Evolutionary conservation across 176 grass and related monocot species (phyloP).

Genomic region (Melocanna baccifera): DNA sequence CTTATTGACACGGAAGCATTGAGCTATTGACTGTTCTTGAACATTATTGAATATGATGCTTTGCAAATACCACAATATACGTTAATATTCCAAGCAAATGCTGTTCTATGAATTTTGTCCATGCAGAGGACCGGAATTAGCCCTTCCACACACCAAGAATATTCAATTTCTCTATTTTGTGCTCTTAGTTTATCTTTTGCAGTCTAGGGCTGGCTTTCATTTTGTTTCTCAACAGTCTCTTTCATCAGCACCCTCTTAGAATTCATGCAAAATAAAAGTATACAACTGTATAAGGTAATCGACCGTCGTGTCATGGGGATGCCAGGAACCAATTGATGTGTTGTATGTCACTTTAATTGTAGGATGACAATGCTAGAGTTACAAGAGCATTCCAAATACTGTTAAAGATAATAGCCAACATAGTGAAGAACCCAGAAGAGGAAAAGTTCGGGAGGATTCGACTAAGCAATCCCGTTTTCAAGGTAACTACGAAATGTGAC

Average conservation of each 20-base stretch:
- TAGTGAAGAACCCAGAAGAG: slow-evolving; percentile 68
- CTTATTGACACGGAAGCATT: neutral
- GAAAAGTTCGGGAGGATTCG: slow-evolving; percentile 77
- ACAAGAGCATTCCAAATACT: slow-evolving; percentile 68
- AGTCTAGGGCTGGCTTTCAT: neutral
- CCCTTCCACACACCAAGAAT: neutral
- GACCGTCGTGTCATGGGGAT: neutral
- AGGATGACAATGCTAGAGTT: slow-evolving; percentile 61
- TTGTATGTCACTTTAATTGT: neutral
- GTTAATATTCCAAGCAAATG: slow-evolving; percentile 10
- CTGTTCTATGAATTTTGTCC: neutral
- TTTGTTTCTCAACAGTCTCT: neutral
- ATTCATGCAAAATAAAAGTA: neutral
- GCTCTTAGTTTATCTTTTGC: neutral
- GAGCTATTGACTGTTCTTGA: neutral
- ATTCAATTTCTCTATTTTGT: neutral
- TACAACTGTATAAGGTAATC: neutral
- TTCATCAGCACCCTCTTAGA: neutral
- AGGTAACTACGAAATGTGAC: slow-evolving; percentile 33
- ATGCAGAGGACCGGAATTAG: neutral
- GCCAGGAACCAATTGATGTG: neutral
- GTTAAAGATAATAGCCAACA: slow-evolving; percentile 56
- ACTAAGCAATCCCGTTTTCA: slow-evolving; percentile 63
- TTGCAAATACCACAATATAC: neutral
- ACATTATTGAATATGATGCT: neutral